Conservation (phyloP, 2,329 filamentous ascomycete species). For the Stagonosporopsis cucurbitacearum region DNA sequence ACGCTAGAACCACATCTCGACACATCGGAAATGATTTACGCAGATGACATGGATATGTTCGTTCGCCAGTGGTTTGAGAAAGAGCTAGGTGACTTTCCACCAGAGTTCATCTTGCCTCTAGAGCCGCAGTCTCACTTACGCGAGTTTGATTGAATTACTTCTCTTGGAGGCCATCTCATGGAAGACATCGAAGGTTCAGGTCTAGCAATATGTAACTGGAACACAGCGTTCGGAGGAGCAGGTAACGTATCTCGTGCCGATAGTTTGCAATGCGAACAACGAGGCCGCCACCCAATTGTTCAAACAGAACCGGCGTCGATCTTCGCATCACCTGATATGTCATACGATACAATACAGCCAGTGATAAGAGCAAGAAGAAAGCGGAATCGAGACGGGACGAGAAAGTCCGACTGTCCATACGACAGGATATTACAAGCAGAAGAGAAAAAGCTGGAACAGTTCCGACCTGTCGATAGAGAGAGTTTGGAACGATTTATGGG, state of each 20-base stretch:
- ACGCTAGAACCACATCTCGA: not conserved
- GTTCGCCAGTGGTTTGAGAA: not conserved
- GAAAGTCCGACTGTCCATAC: not conserved
- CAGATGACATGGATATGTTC: not conserved
- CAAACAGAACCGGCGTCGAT: not conserved
- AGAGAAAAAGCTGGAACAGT: not conserved
- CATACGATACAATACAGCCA: too few species aligned
- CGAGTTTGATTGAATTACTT: not conserved
- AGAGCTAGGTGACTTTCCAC: not conserved
- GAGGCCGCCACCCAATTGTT: too few species aligned
- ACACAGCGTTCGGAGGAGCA: too few species aligned
- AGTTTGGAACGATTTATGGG: not conserved
- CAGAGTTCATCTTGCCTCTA: not conserved
- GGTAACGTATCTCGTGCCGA: not conserved
- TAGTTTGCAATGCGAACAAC: not conserved
- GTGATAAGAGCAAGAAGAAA: not conserved
- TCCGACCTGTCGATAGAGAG: not conserved
- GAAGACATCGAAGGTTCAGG: not conserved
- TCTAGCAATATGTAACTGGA: not conserved
- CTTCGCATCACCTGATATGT: not conserved
- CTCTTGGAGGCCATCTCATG: not conserved
- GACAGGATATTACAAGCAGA: not conserved
- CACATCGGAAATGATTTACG: not conserved
- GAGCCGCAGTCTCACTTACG: not conserved
- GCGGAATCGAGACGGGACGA: not conserved